Evolutionary conservation across 257 asterid genomes (phyloP).

Genomic region (Lycium ferocissimum): DNA sequence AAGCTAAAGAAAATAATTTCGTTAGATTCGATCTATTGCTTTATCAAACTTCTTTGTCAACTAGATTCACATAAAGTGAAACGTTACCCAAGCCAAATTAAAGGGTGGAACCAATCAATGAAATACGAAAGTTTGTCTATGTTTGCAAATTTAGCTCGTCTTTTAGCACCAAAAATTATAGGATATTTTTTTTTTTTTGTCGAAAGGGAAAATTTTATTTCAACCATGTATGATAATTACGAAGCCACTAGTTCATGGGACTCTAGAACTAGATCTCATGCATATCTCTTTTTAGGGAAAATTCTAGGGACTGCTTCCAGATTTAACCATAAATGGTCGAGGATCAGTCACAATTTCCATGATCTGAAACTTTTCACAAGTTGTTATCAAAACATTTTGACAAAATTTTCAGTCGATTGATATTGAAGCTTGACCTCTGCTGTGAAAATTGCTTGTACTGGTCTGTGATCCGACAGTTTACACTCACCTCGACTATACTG

Average conservation of each 20-base stretch:
- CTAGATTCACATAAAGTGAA: background rate
- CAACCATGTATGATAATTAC: too few relatives aligned
- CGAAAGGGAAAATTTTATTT: too few relatives aligned
- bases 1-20: too few relatives aligned
- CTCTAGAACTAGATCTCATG: too few relatives aligned
- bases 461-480: slow-evolving; percentile 70
- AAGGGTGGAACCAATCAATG: background rate
- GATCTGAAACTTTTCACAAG: background rate
- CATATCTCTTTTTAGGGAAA: too few relatives aligned
- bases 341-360: background rate
- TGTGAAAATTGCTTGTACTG: slow-evolving; percentile 58
- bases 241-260: too few relatives aligned
- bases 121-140: background rate
- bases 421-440: slow-evolving; percentile 44
- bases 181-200: background rate
- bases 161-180: background rate
- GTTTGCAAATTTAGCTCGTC: background rate
- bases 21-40: background rate
- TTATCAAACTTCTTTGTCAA: background rate
- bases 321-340: background rate
- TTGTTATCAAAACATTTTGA: background rate
- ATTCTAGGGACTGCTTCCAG: background rate
- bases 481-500: slow-evolving; percentile 60
- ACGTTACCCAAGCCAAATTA: background rate
- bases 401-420: background rate